phyloP scores from a whole-genome alignment of 164 flowering plant genomes.

The Warburgia ugandensis region DNA sequence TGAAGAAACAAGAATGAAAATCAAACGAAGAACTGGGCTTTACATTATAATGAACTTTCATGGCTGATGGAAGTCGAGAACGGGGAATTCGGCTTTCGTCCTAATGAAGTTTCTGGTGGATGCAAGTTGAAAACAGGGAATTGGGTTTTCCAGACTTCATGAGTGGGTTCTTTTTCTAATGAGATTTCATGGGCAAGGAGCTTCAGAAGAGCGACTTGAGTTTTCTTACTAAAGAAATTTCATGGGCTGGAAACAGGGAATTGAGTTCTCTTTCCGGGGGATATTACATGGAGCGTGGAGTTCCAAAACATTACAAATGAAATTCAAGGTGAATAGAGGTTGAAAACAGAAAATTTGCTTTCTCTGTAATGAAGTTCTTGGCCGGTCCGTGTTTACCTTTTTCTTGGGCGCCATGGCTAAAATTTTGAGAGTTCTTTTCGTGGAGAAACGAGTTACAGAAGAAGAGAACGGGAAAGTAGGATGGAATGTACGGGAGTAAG shows the following conservation, averaged over 20 bases:
- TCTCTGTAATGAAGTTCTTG: background rate
- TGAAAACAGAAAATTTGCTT: background rate
- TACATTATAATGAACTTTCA: no score
- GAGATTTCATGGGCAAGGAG: no score
- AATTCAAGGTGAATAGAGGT: no score
- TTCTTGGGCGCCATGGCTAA: constrained; percentile 54
- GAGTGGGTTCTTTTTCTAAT: no score
- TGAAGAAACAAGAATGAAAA: background rate
- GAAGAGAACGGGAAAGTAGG: constrained; percentile 5
- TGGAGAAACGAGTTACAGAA: constrained; percentile 12
- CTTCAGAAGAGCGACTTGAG: no score
- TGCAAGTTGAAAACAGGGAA: no score
- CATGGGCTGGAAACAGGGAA: background rate
- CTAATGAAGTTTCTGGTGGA: no score
- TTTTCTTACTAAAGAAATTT: no score
- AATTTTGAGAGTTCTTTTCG: constrained; percentile 25
- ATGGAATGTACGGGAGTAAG: constrained; percentile 15
- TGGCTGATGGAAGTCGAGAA: no score
- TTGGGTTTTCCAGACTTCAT: no score
- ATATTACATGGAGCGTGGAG: background rate
- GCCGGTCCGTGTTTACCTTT: constrained; percentile 25
- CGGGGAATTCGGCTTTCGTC: no score
- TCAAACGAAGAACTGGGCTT: background rate
- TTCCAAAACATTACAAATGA: no score
- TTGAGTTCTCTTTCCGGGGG: background rate